Evolutionary conservation across 441 rosid genomes (phyloP).

Genomic region (Populus tomentosa): DNA sequence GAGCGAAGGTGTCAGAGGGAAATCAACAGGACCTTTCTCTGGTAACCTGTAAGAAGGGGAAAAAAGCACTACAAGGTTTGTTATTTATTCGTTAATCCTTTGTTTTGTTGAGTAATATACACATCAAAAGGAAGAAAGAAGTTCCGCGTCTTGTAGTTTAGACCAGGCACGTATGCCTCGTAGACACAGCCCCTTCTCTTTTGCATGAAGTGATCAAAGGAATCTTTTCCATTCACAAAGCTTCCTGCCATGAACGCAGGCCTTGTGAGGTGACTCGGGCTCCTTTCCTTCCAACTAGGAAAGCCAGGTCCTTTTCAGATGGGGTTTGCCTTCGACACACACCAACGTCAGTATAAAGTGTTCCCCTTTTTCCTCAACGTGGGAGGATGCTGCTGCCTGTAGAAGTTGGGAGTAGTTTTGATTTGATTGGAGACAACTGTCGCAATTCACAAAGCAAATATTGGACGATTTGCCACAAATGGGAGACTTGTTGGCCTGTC

Average conservation of each 20-base stretch:
- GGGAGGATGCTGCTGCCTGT: neutral
- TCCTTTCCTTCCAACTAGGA: constrained; percentile 3
- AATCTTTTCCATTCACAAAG: neutral
- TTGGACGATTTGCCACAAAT: neutral
- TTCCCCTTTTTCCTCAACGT: neutral
- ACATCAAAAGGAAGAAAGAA: neutral
- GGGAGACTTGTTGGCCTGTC: too few species aligned
- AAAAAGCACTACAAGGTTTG: neutral
- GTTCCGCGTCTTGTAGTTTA: neutral
- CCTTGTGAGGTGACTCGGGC: constrained; percentile 8
- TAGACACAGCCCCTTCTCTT: neutral
- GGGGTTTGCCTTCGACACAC: neutral
- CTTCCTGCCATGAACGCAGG: neutral
- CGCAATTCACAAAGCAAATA: neutral
- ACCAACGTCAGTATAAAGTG: neutral
- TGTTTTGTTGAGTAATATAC: neutral
- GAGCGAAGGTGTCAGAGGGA: too few species aligned
- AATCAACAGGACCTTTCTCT: too few species aligned
- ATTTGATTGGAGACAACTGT: neutral
- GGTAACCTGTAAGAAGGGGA: too few species aligned
- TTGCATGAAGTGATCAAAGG: neutral
- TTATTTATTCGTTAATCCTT: neutral
- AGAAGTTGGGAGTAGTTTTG: neutral
- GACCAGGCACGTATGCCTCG: neutral
- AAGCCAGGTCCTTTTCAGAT: neutral